Evolutionary conservation across 2,329 filamentous ascomycete species (phyloP).

Genomic region (Diaporthe amygdali): DNA sequence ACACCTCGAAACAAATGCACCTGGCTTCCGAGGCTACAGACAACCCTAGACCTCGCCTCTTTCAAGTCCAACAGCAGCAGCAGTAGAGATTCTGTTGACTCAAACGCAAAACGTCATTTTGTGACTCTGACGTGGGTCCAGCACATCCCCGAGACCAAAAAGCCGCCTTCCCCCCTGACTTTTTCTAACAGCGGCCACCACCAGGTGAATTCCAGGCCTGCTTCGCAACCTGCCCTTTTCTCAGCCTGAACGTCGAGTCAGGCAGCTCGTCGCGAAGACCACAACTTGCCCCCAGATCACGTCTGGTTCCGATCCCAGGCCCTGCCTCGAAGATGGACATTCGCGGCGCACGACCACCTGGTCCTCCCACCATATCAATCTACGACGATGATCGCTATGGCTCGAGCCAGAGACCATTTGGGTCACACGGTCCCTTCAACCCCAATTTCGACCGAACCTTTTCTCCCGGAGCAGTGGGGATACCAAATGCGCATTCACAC

Average conservation of each 20-base stretch:
- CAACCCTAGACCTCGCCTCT: not conserved
- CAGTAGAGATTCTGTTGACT: not conserved
- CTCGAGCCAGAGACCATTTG: slow-evolving; percentile 17
- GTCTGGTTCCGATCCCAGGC: not conserved
- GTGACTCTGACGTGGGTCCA: slow-evolving; percentile 1
- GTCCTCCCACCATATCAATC: slow-evolving; percentile 21
- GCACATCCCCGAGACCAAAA: not conserved
- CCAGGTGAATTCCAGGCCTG: not conserved
- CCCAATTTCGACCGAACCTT: slow-evolving; percentile 16
- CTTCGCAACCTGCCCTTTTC: not conserved
- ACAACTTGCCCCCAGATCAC: not conserved
- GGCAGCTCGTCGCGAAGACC: not conserved
- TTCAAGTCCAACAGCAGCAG: not conserved
- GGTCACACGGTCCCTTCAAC: slow-evolving; percentile 16
- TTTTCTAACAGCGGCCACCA: not conserved
- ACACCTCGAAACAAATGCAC: slow-evolving; percentile 1
- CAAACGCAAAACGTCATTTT: not conserved
- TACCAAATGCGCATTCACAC: slow-evolving; percentile 43
- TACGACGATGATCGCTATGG: slow-evolving; percentile 15
- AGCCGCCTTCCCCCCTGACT: not conserved
- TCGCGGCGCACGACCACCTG: slow-evolving; percentile 22
- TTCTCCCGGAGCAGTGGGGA: slow-evolving; percentile 42
- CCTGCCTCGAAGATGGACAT: slow-evolving; percentile 23
- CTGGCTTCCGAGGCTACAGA: not conserved
- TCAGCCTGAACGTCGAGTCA: not conserved